Conservation (phyloP, 192 early-diverging fungal genomes). For the Backusella mclennaniae region DNA sequence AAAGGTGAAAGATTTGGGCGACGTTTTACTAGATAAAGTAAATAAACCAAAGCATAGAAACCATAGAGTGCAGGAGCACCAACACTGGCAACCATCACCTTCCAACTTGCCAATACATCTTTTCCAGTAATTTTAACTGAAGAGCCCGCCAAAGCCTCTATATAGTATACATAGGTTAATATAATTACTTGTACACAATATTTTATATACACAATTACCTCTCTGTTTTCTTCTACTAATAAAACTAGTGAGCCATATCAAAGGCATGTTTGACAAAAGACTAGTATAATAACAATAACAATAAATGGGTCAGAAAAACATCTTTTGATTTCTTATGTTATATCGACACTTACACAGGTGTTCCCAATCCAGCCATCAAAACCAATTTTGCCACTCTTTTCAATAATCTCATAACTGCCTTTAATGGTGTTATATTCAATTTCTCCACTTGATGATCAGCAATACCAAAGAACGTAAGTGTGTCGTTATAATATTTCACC, state of each 20-base stretch:
- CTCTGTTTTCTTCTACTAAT: slow-evolving; percentile 54
- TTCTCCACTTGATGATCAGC: slow-evolving; percentile 95
- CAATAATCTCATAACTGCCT: slow-evolving; percentile 65
- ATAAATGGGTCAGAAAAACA: neutral
- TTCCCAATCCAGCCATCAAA: slow-evolving; percentile 72
- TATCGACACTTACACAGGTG: slow-evolving; percentile 70
- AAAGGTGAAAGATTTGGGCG: slow-evolving; percentile 18
- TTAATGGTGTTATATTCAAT: slow-evolving; percentile 61
- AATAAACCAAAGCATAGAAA: slow-evolving; percentile 62
- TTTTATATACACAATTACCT: slow-evolving; percentile 21
- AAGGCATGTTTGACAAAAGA: slow-evolving; percentile 51
- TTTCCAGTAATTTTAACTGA: slow-evolving; percentile 91
- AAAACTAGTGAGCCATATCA: slow-evolving; percentile 45
- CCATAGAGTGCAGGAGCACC: slow-evolving; percentile 74
- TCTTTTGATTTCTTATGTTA: neutral
- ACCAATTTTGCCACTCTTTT: slow-evolving; percentile 65
- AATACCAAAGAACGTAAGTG: slow-evolving; percentile 90
- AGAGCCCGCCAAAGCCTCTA: slow-evolving; percentile 83
- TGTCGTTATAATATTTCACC: slow-evolving; percentile 81
- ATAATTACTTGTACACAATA: neutral
- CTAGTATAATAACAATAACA: slow-evolving; percentile 30
- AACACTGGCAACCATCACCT: slow-evolving; percentile 74
- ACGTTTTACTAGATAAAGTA: slow-evolving; percentile 36
- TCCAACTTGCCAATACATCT: slow-evolving; percentile 97
- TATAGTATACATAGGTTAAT: neutral